These are phyloP conservation scores for Galerina sulciceps DNA, from an alignment of 768 basidiomycete genomes.

Conservation along the genomic window DNA sequence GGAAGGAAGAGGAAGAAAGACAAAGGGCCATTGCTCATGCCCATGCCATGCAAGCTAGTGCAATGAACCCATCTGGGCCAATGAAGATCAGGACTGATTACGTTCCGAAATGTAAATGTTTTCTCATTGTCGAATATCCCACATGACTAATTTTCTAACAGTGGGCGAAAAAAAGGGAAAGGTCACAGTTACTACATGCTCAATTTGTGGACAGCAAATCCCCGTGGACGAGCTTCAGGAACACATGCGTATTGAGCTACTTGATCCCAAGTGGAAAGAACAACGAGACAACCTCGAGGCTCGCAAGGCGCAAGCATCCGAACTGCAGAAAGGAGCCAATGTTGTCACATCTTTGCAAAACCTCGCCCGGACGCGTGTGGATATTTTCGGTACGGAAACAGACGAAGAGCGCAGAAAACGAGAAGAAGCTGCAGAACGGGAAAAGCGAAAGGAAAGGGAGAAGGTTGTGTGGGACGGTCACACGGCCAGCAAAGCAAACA, in stretches of 20 bases:
- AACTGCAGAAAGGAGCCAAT: slow-evolving; percentile 89
- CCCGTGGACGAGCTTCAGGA: slow-evolving; percentile 95
- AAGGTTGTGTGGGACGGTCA: slow-evolving; percentile 99
- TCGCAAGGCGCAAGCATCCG: slow-evolving; percentile 87
- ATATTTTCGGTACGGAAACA: slow-evolving; percentile 94
- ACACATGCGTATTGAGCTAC: slow-evolving; percentile 96
- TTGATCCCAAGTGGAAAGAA: slow-evolving; percentile 98
- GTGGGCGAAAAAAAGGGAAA: slow-evolving; percentile 71
- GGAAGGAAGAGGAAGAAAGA: slow-evolving; percentile 73
- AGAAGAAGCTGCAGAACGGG: slow-evolving; percentile 86
- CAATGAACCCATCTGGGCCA: slow-evolving; percentile 71
- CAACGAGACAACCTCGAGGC: slow-evolving; percentile 89
- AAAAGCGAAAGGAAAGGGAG: slow-evolving; percentile 85
- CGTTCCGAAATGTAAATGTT: slow-evolving; percentile 81
- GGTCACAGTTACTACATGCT: slow-evolving; percentile 82
- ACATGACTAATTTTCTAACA: slow-evolving; percentile 30
- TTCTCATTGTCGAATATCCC: neutral
- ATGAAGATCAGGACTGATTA: slow-evolving; percentile 98
- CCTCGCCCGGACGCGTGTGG: slow-evolving; percentile 93
- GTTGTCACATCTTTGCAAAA: slow-evolving; percentile 92
- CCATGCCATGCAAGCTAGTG: slow-evolving; percentile 78
- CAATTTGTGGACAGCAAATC: slow-evolving; percentile 95
- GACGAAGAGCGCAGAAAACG: slow-evolving; percentile 89
- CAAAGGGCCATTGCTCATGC: slow-evolving; percentile 75
- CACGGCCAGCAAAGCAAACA: slow-evolving; percentile 90